Base-by-base conservation (phyloP, 805 yeast genomes). In the Yamadazyma kitorensis region DNA sequence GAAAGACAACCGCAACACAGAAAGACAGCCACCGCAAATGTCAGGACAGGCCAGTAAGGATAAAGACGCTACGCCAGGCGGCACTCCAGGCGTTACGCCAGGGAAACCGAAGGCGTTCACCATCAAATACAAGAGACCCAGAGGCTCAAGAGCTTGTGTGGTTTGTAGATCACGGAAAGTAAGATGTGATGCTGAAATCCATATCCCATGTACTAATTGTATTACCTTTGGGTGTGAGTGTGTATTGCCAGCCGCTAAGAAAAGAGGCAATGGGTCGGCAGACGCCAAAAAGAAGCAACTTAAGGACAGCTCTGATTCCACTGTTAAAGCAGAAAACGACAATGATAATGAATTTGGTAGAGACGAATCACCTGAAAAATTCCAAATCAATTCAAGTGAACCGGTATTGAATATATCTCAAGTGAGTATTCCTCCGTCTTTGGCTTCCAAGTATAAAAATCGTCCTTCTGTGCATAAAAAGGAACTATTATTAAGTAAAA, bases 91-190 rank as follows among this genome's bases (percentile, higher is more conserved):
- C 30, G 30, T 25, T 23, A 34, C 36, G n/a, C 33, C 32, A n/a
- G 58, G 54, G 15, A 64, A 61, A 37, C 69, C 67, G 8, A 65
- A 64, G 44, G 69, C 72, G 2, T 67, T 66, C 48, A 66, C 72
- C 34, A 66, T 68, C 43, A 67, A 64, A 41, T 68, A 66, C 45
- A 74, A 68, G 47, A 49, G 79, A 43, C 74, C 83, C 30, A 61
- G 89, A 33, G 83, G 87, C 0, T 63, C 83, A 6, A 59, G 86
- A 29, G 91, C 89, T 2, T 83, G 93, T 51, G 72, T 76, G 25
- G 82, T 83, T n/a, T 85, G 93, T 51, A 78, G 86, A 35, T 72
- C 81, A 6, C 65, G 93, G 22, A 84, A 84, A 48, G 93, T 84
- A n/a, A 72, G 88, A 22, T 84, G 94, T 59, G 86, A 81, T 50